Base-by-base conservation (phyloP, 2,329 filamentous ascomycete genomes). In the Chrysosporium queenslandicum region DNA sequence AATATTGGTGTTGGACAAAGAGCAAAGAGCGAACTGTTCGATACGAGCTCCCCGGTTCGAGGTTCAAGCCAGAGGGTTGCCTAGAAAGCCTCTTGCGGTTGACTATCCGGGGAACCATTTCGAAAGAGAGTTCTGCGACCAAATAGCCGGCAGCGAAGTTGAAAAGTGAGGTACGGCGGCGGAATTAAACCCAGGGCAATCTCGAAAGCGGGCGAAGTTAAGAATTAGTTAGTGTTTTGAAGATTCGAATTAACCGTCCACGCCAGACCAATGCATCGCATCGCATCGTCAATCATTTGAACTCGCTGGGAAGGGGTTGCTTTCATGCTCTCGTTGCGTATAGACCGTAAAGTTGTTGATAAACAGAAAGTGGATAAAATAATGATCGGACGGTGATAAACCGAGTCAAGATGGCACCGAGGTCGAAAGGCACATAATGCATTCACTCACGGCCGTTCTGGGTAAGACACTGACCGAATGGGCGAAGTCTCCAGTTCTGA, bases 261-360 rank as follows among this genome's bases (percentile, higher is more conserved):
- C 43, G 43, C 43, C 43, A 46, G 43, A 46, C 11, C 43, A 32
- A 21, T 46, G 29, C 43, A 46, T 46, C 9, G 43, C 25, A 29
- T 39, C 36, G 36, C 27, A 32, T 40, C 37, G 18, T 23, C 37
- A 46, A 21, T 46, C 43, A 14, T 40, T n/a, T 46, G 43, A 46
- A 34, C 34, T 34, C 25, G 43, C 29, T 34, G 23, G 11, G 12
- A 18, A 34, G 12, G 16, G 16, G 1, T 46, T 4, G 27, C 7
- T 29, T 46, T 30, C 27, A 12, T 34, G 43, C 29, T 21, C 11
- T 46, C 29, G 18, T 46, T 46, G 43, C 43, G 12, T 30, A 45
- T 32, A 20, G n/a, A 32, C 34, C 32, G 11, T 41, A 14, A n/a
- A 27, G 23, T 29, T 39, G 27, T 18, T 12, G 46, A 41, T 43